Conservation (phyloP, 2,329 filamentous ascomycete species). For the Alternaria atra region DNA sequence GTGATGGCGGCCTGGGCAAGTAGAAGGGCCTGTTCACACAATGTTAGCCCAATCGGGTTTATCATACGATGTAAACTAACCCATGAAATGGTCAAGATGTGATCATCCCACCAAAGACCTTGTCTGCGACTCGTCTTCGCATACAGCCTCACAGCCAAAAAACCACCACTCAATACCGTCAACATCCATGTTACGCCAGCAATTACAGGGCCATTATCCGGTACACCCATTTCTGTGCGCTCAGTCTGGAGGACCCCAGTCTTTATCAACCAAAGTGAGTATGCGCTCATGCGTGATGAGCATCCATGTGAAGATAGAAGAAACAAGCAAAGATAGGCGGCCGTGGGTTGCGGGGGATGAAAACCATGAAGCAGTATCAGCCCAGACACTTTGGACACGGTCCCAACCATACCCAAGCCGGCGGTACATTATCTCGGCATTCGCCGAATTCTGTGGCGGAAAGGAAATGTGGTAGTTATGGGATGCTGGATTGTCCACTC, state of each 20-base stretch:
- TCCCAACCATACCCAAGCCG: slow-evolving; percentile 3
- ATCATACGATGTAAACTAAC: slow-evolving; percentile 12
- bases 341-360: neutral
- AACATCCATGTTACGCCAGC: slow-evolving; percentile 39
- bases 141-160: slow-evolving; percentile 37
- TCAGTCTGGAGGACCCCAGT: slow-evolving; percentile 8
- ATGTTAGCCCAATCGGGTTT: neutral
- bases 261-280: neutral
- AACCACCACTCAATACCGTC: slow-evolving; percentile 29
- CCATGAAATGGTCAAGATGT: slow-evolving; percentile 39
- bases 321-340: neutral
- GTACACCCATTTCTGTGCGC: slow-evolving; percentile 19
- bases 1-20: slow-evolving; percentile 30
- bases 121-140: slow-evolving; percentile 37
- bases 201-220: slow-evolving; percentile 37
- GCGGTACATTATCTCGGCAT: slow-evolving; percentile 6
- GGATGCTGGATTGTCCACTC: slow-evolving; percentile 2
- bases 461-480: slow-evolving; percentile 4
- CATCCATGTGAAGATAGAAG: neutral
- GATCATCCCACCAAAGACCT: slow-evolving; percentile 42
- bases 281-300: slow-evolving; percentile 3
- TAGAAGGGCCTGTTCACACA: slow-evolving; percentile 28
- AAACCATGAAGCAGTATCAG: slow-evolving; percentile 6
- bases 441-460: neutral
- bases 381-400: neutral